Evolutionary conservation across 345 rosid genomes (phyloP).

Genomic region (Hibiscus trionum): DNA sequence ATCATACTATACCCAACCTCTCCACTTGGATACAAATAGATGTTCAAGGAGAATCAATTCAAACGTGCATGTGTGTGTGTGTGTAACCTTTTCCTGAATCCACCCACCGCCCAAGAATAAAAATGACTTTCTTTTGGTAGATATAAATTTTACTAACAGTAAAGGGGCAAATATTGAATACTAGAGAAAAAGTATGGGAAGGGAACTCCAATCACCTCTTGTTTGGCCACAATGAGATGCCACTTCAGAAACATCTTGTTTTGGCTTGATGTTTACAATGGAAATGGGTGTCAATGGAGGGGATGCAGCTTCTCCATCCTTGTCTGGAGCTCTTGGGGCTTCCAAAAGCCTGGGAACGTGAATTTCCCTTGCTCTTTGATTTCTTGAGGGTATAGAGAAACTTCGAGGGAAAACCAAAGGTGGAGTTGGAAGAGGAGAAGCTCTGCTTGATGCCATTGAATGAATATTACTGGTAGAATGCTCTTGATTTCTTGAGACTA

Average conservation of each 20-base stretch:
- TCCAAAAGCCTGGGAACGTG: constrained; percentile 36
- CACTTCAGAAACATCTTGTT: constrained; percentile 29
- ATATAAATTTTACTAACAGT: too few relatives aligned
- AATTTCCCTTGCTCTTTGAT: constrained; percentile 54
- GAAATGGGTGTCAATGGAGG: constrained; percentile 81
- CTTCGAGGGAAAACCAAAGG: constrained; percentile 62
- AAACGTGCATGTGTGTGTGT: neutral
- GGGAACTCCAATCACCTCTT: constrained; percentile 46
- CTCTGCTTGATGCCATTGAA: constrained; percentile 30
- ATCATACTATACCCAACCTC: too few relatives aligned
- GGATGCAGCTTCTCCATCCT: constrained; percentile 42
- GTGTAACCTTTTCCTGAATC: neutral
- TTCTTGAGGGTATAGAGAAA: constrained; percentile 76
- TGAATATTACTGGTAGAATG: constrained; percentile 29
- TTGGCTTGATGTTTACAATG: constrained; percentile 33
- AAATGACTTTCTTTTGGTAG: neutral
- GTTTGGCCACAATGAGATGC: constrained; percentile 46
- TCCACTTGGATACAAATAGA: too few relatives aligned
- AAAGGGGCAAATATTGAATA: neutral
- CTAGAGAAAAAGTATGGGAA: neutral
- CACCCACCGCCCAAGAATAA: neutral
- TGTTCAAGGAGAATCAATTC: neutral
- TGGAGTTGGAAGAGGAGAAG: constrained; percentile 79
- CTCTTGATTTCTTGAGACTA: constrained; percentile 58
- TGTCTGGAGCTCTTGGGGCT: constrained; percentile 28